phyloP scores from a whole-genome alignment of 1,284 basidiomycete species.

The Ganoderma multipileum region DNA sequence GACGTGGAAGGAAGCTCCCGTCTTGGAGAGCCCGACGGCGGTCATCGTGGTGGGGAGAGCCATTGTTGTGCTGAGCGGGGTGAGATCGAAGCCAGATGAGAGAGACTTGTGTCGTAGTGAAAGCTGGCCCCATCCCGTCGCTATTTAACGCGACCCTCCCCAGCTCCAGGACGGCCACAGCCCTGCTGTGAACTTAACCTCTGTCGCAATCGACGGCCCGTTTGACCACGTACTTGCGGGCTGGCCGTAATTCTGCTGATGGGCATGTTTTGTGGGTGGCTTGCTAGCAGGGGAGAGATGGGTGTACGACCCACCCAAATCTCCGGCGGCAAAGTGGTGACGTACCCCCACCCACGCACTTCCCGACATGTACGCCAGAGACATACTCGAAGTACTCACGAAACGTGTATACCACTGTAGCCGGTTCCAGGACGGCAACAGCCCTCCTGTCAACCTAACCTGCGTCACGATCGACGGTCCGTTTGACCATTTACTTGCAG shows the following conservation, averaged over 20 bases:
- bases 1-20: neutral
- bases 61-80: neutral
- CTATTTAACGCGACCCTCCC: neutral
- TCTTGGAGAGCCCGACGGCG: slow-evolving; percentile 4
- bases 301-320: neutral
- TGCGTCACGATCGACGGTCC: no score
- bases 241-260: no score
- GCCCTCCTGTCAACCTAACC: no score
- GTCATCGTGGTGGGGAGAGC: neutral
- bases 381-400: no score
- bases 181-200: neutral
- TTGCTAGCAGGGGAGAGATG: neutral
- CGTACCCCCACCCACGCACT: no score
- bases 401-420: no score
- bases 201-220: neutral
- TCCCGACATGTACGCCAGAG: no score
- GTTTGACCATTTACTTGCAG: no score
- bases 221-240: no score
- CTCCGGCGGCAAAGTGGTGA: neutral
- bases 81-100: neutral
- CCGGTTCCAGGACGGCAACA: no score
- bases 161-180: no score
- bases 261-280: no score
- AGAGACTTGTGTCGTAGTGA: neutral
- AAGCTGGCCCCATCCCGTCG: neutral